Evolutionary conservation across 495 filamentous ascomycete species (phyloP), one percentile per base, ranked within the genome.

Genomic region (Daldinia loculata): DNA sequence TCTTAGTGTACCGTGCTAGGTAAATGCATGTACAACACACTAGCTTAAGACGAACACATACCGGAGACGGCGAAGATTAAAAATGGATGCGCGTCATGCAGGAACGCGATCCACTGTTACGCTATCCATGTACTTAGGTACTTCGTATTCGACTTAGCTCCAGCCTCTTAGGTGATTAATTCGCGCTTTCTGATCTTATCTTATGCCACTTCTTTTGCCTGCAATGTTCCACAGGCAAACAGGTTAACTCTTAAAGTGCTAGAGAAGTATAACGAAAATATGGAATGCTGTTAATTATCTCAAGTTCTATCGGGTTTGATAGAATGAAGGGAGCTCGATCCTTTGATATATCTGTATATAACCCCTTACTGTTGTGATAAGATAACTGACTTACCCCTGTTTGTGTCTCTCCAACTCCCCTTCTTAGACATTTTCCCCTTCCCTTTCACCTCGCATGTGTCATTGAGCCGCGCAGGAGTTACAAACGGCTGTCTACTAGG

Each of bases 61-160:
- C 55, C 50, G 43, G 43, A 48, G 7, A 48, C 9, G 2, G 43
- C 43, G 38, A 65, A 70, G 50, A 61, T 57, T 61, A 62, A 56
- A 56, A 63, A 69, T 56, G 50, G 59, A 53, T 51, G 32, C 41
- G 52, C 45, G 26, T 61, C 48, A 66, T 70, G 56, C 61, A 70
- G 56, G 61, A 61, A 66, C 67, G 14, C 67, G 61, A 64, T 61
- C 34, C 17, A 27, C 56, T 45, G 14, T 19, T 48, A 34, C 53
- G 29, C 15, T 32, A 27, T 41, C 11, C 22, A 39, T 41, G 9
- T 24, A 39, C 19, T 9, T 26, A 26, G 22, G 17, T 58, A 58
- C 56, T 12, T 29, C 27, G 53, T 36, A 53, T 30, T 30, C 14
- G 27, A 53, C 22, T 36, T 57, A 17, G 17, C 5, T 29, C n/a